Evolutionary conservation across 305 asterid genomes (phyloP), one percentile per base, ranked within the genome.

Genomic region (Rubia peregrina): DNA sequence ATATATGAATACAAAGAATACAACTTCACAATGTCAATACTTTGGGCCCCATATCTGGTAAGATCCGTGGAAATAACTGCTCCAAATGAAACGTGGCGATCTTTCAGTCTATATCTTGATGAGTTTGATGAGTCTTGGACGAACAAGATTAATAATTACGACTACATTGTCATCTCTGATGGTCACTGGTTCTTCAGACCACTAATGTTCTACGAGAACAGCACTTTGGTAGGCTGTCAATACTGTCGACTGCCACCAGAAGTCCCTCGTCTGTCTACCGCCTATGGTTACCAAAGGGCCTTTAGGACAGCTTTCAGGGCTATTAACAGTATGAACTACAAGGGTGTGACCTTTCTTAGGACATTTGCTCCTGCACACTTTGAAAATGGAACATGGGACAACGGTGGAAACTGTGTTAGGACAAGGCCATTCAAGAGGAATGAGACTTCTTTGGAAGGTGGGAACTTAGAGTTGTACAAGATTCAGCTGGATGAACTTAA

Each of bases 161-260:
- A 92, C 61, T 89, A 83, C 79, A 49, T 88, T 24, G 77, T 92
- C 77, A 78, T 92, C 76, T 87, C 79, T 74, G 87, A 86, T 65
- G 96, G 95, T 66, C 96, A 85, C 73, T 90, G 98, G 98, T 85
- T 87, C 81, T 65, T 80, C 70, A 87, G 95, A 33, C 59, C 94
- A 24, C 79, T 89, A 64, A 79, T 86, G 53, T 88, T 77, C 81
- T 80, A 83, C 69, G 85, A 84, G 72, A 71, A 68, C 61, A 70
- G 80, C 72, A 79, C 76, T 68, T 33, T 83, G 69, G 78, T 75
- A 26, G 94, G 96, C 26, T 91, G 98, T 80, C 86, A 67, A 57
- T 88, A 62, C 78, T 91, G 96, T 71, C 59, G 59, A 9, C 59
- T 77, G 80, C 69, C 65, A 78, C 66, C 83, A 83, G 84, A 88